phyloP scores from a whole-genome alignment of 2,329 filamentous ascomycete species.

The Ophidiomyces ophidiicola region DNA sequence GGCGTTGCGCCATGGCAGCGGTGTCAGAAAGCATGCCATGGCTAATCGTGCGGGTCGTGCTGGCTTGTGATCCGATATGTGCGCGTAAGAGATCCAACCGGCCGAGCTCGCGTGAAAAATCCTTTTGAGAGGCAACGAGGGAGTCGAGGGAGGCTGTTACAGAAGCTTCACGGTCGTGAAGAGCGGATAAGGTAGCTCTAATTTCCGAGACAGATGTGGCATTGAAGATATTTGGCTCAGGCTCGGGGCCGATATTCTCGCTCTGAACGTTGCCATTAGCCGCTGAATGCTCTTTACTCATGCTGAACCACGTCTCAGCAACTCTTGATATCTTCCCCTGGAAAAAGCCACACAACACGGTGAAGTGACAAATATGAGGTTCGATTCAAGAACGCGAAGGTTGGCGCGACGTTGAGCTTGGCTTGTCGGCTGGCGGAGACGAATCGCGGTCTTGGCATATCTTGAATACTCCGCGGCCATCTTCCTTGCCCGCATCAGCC shows the following conservation, averaged over 20 bases:
- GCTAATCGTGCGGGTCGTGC: constrained; percentile 69
- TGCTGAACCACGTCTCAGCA: background rate
- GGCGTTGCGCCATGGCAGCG: constrained; percentile 69
- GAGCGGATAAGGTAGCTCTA: constrained; percentile 58
- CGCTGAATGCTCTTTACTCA: background rate
- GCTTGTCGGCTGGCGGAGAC: too few relatives aligned
- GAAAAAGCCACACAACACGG: too few relatives aligned
- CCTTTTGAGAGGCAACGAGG: constrained; percentile 69
- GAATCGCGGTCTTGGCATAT: too few relatives aligned
- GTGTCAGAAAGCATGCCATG: constrained; percentile 83
- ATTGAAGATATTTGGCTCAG: constrained; percentile 44
- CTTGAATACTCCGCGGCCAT: too few relatives aligned
- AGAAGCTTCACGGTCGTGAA: constrained; percentile 62
- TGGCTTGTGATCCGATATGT: constrained; percentile 73
- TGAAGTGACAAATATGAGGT: too few relatives aligned
- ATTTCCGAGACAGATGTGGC: constrained; percentile 68
- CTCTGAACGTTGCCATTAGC: background rate
- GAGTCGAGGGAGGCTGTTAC: constrained; percentile 64
- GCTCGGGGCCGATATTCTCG: background rate
- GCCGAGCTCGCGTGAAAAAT: constrained; percentile 73
- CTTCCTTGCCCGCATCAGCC: too few relatives aligned
- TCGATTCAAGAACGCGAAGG: too few relatives aligned
- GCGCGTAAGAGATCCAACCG: constrained; percentile 82
- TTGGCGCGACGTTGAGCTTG: too few relatives aligned
- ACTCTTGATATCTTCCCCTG: too few relatives aligned